phyloP scores from a whole-genome alignment of 1,139 yeast genomes.

The Geotrichum aggregatum region DNA sequence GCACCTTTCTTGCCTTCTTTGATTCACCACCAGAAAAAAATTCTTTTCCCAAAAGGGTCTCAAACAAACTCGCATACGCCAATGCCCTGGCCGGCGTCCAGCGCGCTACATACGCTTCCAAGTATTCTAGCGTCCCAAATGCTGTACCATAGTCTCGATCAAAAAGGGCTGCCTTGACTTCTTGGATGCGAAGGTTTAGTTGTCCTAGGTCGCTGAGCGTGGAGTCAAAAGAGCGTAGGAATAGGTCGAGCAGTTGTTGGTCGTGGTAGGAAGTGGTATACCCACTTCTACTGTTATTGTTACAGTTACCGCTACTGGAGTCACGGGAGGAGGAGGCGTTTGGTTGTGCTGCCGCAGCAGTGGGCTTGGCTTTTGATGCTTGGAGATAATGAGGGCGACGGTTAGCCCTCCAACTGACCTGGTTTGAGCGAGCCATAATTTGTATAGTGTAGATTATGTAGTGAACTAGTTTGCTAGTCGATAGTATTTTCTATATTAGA shows the following conservation, averaged over 20 bases:
- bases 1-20: slow-evolving; percentile 32
- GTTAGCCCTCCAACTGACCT: too few species aligned
- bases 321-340: too few species aligned
- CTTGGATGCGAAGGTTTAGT: slow-evolving; percentile 45
- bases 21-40: background rate
- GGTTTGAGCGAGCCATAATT: too few species aligned
- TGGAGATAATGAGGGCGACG: too few species aligned
- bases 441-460: too few species aligned
- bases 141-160: slow-evolving; percentile 68
- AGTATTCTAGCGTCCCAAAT: slow-evolving; percentile 57
- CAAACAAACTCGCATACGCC: slow-evolving; percentile 41
- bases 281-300: too few species aligned
- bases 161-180: slow-evolving; percentile 64
- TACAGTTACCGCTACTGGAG: too few species aligned
- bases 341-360: too few species aligned
- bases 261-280: slow-evolving; percentile 17
- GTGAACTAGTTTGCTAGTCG: too few species aligned
- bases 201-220: background rate
- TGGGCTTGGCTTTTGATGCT: too few species aligned
- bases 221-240: slow-evolving; percentile 8
- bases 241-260: slow-evolving; percentile 15
- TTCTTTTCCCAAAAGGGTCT: slow-evolving; percentile 19
- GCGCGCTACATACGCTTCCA: slow-evolving; percentile 73
- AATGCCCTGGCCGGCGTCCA: slow-evolving; percentile 85
- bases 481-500: too few species aligned